Evolutionary conservation across 2,329 filamentous ascomycete species (phyloP).

Genomic region (Fusarium sp.): DNA sequence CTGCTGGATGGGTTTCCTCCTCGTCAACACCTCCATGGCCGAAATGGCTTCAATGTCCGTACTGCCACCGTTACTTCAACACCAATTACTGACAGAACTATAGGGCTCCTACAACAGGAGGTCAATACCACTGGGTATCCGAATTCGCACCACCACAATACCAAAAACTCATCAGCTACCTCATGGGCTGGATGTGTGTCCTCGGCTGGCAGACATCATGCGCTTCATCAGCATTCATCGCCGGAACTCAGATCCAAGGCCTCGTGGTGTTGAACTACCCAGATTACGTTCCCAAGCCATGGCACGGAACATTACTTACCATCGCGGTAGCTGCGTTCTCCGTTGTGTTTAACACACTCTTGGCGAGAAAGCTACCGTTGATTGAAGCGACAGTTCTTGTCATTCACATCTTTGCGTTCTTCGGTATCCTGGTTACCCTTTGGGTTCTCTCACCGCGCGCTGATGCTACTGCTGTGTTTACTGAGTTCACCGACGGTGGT

Average conservation of each 20-base stretch:
- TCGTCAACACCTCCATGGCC: constrained; percentile 55
- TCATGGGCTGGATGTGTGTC: constrained; percentile 58
- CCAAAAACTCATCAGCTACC: constrained; percentile 65
- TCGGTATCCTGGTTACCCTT: constrained; percentile 31
- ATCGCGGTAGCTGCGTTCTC: constrained; percentile 30
- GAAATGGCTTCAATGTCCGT: constrained; percentile 59
- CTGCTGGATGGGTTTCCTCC: constrained; percentile 51
- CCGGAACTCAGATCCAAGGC: constrained; percentile 57
- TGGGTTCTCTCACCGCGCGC: constrained; percentile 36
- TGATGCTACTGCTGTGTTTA: constrained; percentile 30
- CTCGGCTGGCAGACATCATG: constrained; percentile 57
- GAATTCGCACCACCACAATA: constrained; percentile 59
- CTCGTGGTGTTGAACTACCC: constrained; percentile 49
- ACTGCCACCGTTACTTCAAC: accelerated
- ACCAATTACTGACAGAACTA: not conserved
- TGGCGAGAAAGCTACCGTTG: constrained; percentile 25
- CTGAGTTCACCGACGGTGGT: constrained; percentile 32
- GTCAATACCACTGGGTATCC: constrained; percentile 68
- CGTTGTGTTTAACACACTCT: constrained; percentile 30
- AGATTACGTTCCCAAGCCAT: constrained; percentile 15
- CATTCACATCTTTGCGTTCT: constrained; percentile 38
- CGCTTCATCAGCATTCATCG: constrained; percentile 53
- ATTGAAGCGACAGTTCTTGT: constrained; percentile 28
- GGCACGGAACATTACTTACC: constrained; percentile 33
- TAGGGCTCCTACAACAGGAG: constrained; percentile 63